Conservation (phyloP, 192 early-diverging fungal species). For the Rhizophlyctis rosea region DNA sequence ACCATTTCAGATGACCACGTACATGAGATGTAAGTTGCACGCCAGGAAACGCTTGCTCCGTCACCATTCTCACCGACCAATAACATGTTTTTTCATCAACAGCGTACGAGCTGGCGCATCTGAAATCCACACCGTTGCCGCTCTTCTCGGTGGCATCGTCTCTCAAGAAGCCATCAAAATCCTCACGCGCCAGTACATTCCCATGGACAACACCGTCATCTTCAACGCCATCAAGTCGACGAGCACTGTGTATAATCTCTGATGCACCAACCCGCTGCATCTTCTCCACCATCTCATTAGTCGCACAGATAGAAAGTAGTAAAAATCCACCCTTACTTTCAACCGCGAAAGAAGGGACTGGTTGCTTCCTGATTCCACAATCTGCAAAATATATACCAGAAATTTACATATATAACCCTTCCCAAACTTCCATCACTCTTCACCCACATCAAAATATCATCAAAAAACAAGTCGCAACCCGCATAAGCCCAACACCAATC, state of each 20-base stretch:
- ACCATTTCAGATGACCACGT: slow-evolving; percentile 54
- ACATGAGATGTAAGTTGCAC: slow-evolving; percentile 59
- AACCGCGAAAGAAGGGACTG: no score
- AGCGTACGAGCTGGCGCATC: slow-evolving; percentile 61
- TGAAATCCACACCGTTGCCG: slow-evolving; percentile 81
- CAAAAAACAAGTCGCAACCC: no score
- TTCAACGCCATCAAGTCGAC: slow-evolving; percentile 77
- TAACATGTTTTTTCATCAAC: slow-evolving; percentile 2
- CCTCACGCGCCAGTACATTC: slow-evolving; percentile 92
- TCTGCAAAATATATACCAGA: no score
- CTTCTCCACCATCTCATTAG: no score
- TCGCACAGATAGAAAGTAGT: no score
- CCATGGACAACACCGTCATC: slow-evolving; percentile 80
- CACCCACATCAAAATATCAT: no score
- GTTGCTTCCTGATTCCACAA: no score
- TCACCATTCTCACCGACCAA: neutral
- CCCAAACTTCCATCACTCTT: no score
- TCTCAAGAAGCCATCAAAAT: slow-evolving; percentile 95
- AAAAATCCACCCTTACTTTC: no score
- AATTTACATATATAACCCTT: no score
- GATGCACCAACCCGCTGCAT: no score
- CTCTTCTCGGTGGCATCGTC: slow-evolving; percentile 83
- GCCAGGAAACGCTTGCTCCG: neutral
- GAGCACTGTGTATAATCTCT: slow-evolving; percentile 18
- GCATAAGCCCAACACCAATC: no score